A percentile compares a stretch with the other conserved stretches of the same genome.
Conservation (phyloP, 441 rosid species). For the Adansonia gregorii region DNA sequence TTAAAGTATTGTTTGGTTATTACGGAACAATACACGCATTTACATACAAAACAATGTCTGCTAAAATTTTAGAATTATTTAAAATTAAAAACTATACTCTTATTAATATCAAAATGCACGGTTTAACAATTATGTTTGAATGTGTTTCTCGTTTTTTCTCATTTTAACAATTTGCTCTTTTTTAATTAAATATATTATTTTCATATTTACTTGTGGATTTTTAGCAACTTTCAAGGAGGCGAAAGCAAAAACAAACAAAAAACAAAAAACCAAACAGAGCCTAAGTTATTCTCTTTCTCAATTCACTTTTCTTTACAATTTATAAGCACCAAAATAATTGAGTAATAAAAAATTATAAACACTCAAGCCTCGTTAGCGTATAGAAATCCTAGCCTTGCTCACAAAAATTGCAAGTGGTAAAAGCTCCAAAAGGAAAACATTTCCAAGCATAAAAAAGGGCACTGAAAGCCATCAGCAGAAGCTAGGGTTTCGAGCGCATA, state of each 20-base stretch:
- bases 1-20: not conserved
- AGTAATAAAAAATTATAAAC: not conserved
- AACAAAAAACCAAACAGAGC: not conserved
- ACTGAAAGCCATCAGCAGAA: not conserved
- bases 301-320: not conserved
- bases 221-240: not conserved
- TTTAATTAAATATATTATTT: not conserved
- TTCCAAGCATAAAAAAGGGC: not conserved
- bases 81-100: not conserved
- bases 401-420: not conserved
- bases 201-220: not conserved
- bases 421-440: not conserved
- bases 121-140: not conserved
- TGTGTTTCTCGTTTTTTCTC: not conserved
- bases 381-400: not conserved
- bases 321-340: not conserved
- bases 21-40: not conserved
- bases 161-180: not conserved
- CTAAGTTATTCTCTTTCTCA: not conserved
- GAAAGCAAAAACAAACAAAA: not conserved
- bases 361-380: not conserved
- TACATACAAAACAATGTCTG: not conserved
- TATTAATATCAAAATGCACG: not conserved
- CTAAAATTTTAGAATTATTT: not conserved
- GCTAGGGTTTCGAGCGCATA: slow-evolving; percentile 16